Evolutionary conservation across 2,329 filamentous ascomycete species (phyloP), one percentile per base, ranked within the genome.

Genomic region (Onygenales sp.): DNA sequence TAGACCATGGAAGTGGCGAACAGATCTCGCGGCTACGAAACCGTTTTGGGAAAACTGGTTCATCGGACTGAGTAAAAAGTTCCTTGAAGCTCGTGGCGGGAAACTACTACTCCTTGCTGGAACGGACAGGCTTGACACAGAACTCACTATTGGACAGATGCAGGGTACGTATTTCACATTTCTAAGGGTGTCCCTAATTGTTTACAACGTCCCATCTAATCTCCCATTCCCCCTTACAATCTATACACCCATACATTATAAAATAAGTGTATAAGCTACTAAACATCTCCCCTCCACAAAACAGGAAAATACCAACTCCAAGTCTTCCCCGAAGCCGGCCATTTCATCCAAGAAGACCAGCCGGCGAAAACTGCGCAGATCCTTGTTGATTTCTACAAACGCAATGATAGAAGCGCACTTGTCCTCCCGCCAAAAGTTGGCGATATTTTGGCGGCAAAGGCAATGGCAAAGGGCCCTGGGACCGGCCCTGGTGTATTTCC

Each of bases 31-130:
- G 0, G 82, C 82, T 39, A 97, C 93, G 7, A 86, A 94, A 64
- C 83, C 87, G 0, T 97, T 91, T 69, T 98, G 92, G 92, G 85
- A 93, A 68, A 86, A 83, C 59, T 98, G 92, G 92, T 97, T 96
- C 65, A 78, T 82, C 9, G 90, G 90, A 0, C 77, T 97, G 62
- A 95, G 89, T 68, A 82, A 81, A 62, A 95, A 95, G 71, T 98
- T 97, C 65, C 76, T 96, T 43, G 79, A 78, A 51, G 88, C 87
- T 0, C 83, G 80, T 57, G 91, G 89, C 32, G 91, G 90, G 7
- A 96, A 96, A 69, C 69, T 95, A 56, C 73, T 96, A 50, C 72
- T 96, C 50, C 78, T 96, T 35, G 92, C 91, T 2, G 91, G 91
- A 14, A 95, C 91, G 9, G 92, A 96, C 72, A 78, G 91, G 48